These are phyloP conservation scores for Diplodia intermedia DNA, from an alignment of 2,329 filamentous ascomycete species.

Conservation along the genomic window DNA sequence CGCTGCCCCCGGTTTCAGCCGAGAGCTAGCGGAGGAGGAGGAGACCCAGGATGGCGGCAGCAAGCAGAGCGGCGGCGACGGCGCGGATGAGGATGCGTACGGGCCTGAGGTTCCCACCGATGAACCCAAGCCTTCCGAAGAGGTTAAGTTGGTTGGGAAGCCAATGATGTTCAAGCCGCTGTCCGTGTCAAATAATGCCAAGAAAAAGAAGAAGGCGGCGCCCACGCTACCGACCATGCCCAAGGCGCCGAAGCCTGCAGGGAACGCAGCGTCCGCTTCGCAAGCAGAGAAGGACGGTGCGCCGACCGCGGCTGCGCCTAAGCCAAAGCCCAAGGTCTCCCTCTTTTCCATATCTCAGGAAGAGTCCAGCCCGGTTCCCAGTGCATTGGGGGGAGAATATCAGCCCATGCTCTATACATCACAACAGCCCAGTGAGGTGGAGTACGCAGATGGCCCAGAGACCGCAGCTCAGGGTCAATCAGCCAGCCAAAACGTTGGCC, in stretches of 20 bases:
- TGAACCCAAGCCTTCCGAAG: slow-evolving; percentile 59
- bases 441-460: background rate
- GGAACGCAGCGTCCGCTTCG: background rate
- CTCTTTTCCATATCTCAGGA: slow-evolving; percentile 69
- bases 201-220: slow-evolving; percentile 65
- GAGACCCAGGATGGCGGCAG: slow-evolving; percentile 48
- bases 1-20: slow-evolving; percentile 79
- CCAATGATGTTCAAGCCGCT: slow-evolving; percentile 88
- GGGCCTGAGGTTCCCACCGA: background rate
- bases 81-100: slow-evolving; percentile 10
- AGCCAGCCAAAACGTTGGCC: slow-evolving; percentile 13
- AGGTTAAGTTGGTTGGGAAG: slow-evolving; percentile 75
- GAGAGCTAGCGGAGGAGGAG: slow-evolving; percentile 57
- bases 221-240: background rate
- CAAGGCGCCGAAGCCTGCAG: slow-evolving; percentile 3
- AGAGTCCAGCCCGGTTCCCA: slow-evolving; percentile 42
- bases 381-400: slow-evolving; percentile 42
- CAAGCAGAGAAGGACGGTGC: background rate
- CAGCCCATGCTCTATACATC: slow-evolving; percentile 47
- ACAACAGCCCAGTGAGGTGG: background rate
- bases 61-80: background rate
- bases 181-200: slow-evolving; percentile 78
- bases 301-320: background rate
- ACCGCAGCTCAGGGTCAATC: background rate
- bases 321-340: slow-evolving; percentile 64